Conservation (phyloP, 192 early-diverging fungal genomes). For the Coemansia sp. region DNA sequence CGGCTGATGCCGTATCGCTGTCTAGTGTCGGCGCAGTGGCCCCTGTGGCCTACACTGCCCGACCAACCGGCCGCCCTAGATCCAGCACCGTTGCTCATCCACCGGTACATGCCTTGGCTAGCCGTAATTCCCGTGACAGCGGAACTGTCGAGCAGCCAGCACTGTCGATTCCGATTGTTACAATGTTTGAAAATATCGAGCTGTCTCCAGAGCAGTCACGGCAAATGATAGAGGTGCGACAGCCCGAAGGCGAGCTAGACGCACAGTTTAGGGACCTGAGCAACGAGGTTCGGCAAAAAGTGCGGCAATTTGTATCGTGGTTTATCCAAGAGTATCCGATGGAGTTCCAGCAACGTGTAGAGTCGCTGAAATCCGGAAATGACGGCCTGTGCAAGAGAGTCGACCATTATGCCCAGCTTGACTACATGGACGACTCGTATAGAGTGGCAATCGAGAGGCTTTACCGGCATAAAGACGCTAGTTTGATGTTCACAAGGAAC, state of each 20-base stretch:
- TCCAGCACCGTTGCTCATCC: conserved; percentile 28
- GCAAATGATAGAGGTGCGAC: conserved; percentile 15
- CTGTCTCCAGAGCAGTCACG: conserved; percentile 18
- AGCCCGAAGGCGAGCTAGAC: conserved; percentile 25
- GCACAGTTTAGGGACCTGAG: conserved; percentile 26
- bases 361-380: conserved; percentile 17
- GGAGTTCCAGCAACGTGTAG: conserved; percentile 47
- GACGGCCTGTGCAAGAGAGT: conserved; percentile 32
- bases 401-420: conserved; percentile 33
- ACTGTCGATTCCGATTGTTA: not conserved
- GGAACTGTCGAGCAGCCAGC: conserved; percentile 24
- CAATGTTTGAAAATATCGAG: conserved; percentile 15
- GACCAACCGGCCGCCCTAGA: conserved; percentile 13
- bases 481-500: conserved; percentile 30
- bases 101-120: not conserved
- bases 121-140: conserved; percentile 26
- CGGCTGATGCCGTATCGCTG: conserved; percentile 3
- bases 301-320: conserved; percentile 32
- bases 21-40: conserved; percentile 7
- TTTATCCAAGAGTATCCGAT: conserved; percentile 28
- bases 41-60: not conserved
- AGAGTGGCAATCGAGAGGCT: conserved; percentile 32
- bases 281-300: conserved; percentile 19
- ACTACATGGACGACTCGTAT: conserved; percentile 23
- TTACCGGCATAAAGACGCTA: conserved; percentile 25